Conservation (phyloP, 1,284 basidiomycete genomes). For the Cerioporus squamosus region DNA sequence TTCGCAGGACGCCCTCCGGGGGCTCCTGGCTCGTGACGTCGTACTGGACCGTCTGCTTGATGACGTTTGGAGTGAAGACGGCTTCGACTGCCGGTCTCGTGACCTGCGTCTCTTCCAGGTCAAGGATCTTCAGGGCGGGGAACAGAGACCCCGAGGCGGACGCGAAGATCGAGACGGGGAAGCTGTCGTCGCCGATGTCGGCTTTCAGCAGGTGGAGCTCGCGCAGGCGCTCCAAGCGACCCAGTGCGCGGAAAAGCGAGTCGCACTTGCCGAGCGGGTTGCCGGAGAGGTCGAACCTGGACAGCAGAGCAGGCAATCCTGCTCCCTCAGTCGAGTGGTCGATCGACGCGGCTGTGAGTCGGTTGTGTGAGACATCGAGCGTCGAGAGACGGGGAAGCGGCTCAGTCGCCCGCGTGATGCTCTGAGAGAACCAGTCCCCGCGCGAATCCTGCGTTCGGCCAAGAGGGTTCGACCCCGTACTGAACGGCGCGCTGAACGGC, state of each 20-base stretch:
- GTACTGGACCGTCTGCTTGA: slow-evolving; percentile 54
- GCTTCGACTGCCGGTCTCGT: slow-evolving; percentile 48
- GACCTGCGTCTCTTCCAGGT: slow-evolving; percentile 67
- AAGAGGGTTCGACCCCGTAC: slow-evolving; percentile 22
- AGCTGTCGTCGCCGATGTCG: slow-evolving; percentile 61
- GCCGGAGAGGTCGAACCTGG: slow-evolving; percentile 44
- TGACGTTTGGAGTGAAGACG: slow-evolving; percentile 40
- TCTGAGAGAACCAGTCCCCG: slow-evolving; percentile 63
- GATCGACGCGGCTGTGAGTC: slow-evolving; percentile 55
- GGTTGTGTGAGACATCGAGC: slow-evolving; percentile 69
- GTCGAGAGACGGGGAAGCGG: slow-evolving; percentile 65
- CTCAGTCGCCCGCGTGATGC: slow-evolving; percentile 58
- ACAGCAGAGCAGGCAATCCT: slow-evolving; percentile 35
- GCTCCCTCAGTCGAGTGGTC: slow-evolving; percentile 46
- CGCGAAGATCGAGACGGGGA: slow-evolving; percentile 49
- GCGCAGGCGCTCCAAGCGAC: slow-evolving; percentile 54
- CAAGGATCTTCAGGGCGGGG: slow-evolving; percentile 55
- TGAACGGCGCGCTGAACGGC: slow-evolving; percentile 65
- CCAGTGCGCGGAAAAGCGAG: slow-evolving; percentile 52
- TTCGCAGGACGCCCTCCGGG: slow-evolving; percentile 50
- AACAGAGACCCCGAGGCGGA: slow-evolving; percentile 41
- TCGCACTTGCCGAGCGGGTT: slow-evolving; percentile 39
- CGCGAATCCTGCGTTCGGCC: slow-evolving; percentile 33
- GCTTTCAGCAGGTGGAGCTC: slow-evolving; percentile 61
- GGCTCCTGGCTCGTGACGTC: slow-evolving; percentile 58